Evolutionary conservation across 2,329 filamentous ascomycete species (phyloP), one percentile per base, ranked within the genome.

Genomic region (Hypocrella siamensis): DNA sequence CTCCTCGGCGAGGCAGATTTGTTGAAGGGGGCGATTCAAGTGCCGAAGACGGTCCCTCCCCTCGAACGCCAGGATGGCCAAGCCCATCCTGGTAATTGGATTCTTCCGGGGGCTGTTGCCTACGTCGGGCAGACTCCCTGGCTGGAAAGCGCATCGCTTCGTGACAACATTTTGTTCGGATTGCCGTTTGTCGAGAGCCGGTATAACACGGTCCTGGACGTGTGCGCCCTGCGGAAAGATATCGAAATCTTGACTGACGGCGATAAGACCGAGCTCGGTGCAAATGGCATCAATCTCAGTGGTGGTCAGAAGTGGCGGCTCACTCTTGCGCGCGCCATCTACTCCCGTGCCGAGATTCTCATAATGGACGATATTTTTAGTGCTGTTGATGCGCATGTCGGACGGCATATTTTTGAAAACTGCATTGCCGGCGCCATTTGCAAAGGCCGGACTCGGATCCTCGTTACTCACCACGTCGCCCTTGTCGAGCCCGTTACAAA

Each of bases 281-380:
- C 80, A 3, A 86, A 88, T 38, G 83, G 83, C 6, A 81, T 90
- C 42, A 86, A 88, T 42, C 60, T 92, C 6, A 84, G 77, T 38
- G 83, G 84, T 39, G 84, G 83, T 0, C 83, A 92, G 52, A 75
- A 81, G 45, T 86, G 82, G 79, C 70, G 83, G 32, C 67, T 90
- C 19, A 82, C 79, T 1, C 73, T 92, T 42, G 83, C 82, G 2
- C 65, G 83, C 29, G 81, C 82, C 1, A 61, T 90, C 14, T 90
- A 90, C 51, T 86, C 80, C 2, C 65, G 81, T 11, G 80, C 79
- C 1, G 75, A 78, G 1, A 75, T 85, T 38, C 58, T 92, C 5
- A 60, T 90, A 14, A 63, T 90, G 44, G 83, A 92, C 48, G 83
- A 92, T 46, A 81, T 88, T 26, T 86, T 92, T 50, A 83, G 77